Percentiles rank a stretch among this genome's conserved stretches.
Conservation (phyloP, 2,329 filamentous ascomycete species). For the Ophiosphaerella narmari region DNA sequence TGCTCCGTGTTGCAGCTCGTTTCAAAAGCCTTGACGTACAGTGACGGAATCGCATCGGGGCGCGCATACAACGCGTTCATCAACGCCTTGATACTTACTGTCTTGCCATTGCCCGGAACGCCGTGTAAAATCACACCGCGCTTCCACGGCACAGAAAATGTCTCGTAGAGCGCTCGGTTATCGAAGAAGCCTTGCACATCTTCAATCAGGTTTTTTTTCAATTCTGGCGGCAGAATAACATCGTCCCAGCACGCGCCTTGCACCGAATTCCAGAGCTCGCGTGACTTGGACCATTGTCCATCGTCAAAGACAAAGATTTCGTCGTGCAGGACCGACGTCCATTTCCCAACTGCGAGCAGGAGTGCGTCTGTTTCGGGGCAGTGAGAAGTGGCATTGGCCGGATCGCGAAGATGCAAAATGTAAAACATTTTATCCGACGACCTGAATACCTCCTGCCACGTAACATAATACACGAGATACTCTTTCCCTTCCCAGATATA, state of each 20-base stretch:
- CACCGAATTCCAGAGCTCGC: constrained; percentile 59
- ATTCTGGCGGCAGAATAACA: constrained; percentile 66
- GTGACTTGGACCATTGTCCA: constrained; percentile 64
- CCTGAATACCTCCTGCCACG: constrained; percentile 31
- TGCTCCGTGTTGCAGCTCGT: constrained; percentile 60
- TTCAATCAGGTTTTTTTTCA: constrained; percentile 65
- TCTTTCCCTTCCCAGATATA: constrained; percentile 36
- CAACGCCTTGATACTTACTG: constrained; percentile 69
- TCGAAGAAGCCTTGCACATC: constrained; percentile 64
- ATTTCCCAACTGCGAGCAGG: constrained; percentile 59
- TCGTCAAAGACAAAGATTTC: constrained; percentile 69
- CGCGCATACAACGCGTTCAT: constrained; percentile 64
- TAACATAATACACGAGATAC: constrained; percentile 36
- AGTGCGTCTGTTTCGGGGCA: constrained; percentile 52
- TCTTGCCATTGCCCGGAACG: constrained; percentile 69
- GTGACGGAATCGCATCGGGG: constrained; percentile 57
- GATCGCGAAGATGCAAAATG: constrained; percentile 19
- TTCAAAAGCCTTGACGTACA: constrained; percentile 57
- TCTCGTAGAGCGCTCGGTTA: constrained; percentile 45
- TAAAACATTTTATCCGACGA: constrained; percentile 26
- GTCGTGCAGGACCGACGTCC: constrained; percentile 61
- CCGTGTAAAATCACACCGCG: constrained; percentile 56
- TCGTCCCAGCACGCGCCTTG: constrained; percentile 60
- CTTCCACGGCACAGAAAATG: constrained; percentile 55
- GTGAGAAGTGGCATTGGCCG: constrained; percentile 16